These are phyloP conservation scores for Nicotiana tomentosiformis DNA, from an alignment of 257 asterid species.

Conservation along the genomic window DNA sequence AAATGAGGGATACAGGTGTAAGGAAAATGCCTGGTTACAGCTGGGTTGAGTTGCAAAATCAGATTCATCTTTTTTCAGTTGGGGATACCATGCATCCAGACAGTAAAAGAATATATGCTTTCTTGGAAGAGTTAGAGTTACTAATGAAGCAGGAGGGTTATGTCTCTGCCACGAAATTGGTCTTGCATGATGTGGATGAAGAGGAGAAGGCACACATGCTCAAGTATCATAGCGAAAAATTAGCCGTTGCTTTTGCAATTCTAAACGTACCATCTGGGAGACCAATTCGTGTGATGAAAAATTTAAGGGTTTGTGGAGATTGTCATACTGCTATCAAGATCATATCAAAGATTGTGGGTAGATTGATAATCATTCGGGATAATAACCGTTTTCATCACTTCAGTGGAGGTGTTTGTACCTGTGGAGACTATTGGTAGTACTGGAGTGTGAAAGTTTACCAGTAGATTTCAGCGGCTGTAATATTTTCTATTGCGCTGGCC, in stretches of 20 bases:
- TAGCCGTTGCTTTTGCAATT: conserved; percentile 87
- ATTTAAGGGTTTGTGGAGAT: conserved; percentile 86
- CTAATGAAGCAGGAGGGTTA: conserved; percentile 68
- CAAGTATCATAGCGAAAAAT: conserved; percentile 81
- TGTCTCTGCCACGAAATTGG: conserved; percentile 69
- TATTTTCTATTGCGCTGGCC: neutral
- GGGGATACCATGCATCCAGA: conserved; percentile 77
- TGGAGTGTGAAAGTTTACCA: neutral
- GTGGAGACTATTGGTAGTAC: conserved; percentile 89
- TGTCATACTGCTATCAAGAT: conserved; percentile 81
- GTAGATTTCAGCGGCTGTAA: neutral
- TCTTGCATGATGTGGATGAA: conserved; percentile 91
- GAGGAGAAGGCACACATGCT: conserved; percentile 90
- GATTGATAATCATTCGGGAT: conserved; percentile 75
- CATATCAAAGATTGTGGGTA: conserved; percentile 70
- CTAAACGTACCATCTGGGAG: conserved; percentile 68
- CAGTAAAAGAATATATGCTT: conserved; percentile 47
- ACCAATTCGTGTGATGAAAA: conserved; percentile 78
- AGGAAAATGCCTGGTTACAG: conserved; percentile 75
- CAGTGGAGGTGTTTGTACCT: conserved; percentile 68
- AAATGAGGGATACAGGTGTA: conserved; percentile 72
- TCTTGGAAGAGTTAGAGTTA: conserved; percentile 68
- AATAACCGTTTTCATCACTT: conserved; percentile 94
- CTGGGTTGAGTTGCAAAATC: conserved; percentile 82
- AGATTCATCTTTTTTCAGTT: conserved; percentile 71